Base-by-base conservation (phyloP, 2,329 filamentous ascomycete genomes). In the Geosmithia flava region DNA sequence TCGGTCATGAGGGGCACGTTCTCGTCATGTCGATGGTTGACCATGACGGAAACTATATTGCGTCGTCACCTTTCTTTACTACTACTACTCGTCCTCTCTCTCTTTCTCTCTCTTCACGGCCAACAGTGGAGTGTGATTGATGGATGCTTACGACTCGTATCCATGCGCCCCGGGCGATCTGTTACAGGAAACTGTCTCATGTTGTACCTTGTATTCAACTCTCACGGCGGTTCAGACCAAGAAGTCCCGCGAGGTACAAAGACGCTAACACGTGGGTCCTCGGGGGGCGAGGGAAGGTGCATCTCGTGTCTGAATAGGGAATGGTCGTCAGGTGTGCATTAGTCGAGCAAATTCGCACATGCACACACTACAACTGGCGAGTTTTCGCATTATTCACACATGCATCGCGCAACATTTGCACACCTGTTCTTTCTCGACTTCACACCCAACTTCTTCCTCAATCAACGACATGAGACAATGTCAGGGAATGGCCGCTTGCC, bases 1-100 rank as follows among this genome's bases (percentile, higher is more conserved):
- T 60, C 59, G 42, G 59, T 61, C 64, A 69, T 64, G 55, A 69
- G 63, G 50, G 65, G 66, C 56, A 64, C 59, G 47, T 52, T 57
- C 54, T 70, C 65, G 53, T 60, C 63, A 49, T 61, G 54, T 47
- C 58, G 53, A 50, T 54, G 51, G 39, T 53, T 54, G 52, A 59
- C 55, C 65, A 67, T 67, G 48, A 49, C 54, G 50, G 33, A 13
- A 13, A 37, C 3, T 7, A 6, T 44, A 20, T 44, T 19, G 6
- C 40, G 23, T 27, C 23, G 23, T 27, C 23, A 27, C 23, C 8
- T 27, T 27, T 27, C 23, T 27, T 27, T 8, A 27, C 4, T 4
- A 17, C 13, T 8, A 27, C 4, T 4, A 17, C 13, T 40, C 37
- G 15, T 17, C 37, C 37, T 40, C 15, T 40, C 40, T 42, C n/a